phyloP scores from a whole-genome alignment of 116 monocot species.

The Posidonia oceanica region DNA sequence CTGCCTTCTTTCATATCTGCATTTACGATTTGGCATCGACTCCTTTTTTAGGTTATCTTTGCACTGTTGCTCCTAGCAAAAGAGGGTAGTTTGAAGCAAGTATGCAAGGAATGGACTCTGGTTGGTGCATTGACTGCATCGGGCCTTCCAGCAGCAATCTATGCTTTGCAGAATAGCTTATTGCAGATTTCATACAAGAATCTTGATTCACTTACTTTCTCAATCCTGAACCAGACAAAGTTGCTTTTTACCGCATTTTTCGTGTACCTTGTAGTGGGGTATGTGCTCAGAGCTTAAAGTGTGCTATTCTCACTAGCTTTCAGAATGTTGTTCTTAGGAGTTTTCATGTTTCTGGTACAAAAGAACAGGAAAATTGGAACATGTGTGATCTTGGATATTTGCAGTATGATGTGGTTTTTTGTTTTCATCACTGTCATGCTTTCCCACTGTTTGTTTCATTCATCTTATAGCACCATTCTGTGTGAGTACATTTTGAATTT shows the following conservation, averaged over 20 bases:
- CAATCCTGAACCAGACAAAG: constrained; percentile 99
- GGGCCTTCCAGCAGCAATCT: constrained; percentile 90
- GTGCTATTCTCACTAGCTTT: not conserved
- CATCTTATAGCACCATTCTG: no score
- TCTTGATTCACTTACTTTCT: constrained; percentile 89
- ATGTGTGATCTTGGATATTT: no score
- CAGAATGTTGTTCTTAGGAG: no score
- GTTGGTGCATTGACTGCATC: constrained; percentile 74
- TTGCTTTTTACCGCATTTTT: constrained; percentile 81
- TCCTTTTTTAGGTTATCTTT: constrained; percentile 49
- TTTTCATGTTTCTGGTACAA: no score
- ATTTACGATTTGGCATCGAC: not conserved
- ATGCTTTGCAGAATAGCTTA: constrained; percentile 93
- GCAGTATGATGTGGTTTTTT: no score
- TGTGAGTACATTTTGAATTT: no score
- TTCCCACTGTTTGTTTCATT: no score
- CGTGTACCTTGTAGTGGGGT: constrained; percentile 82
- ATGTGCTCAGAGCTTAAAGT: constrained; percentile 4
- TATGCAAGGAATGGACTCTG: constrained; percentile 60
- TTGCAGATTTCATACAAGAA: constrained; percentile 93
- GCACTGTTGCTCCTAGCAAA: constrained; percentile 57
- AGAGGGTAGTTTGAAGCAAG: constrained; percentile 56
- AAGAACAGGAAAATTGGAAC: no score
- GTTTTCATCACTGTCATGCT: no score
- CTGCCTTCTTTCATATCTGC: not conserved